Base-by-base conservation (phyloP, 164 flowering plant genomes). In the Stephania yunnanensis region DNA sequence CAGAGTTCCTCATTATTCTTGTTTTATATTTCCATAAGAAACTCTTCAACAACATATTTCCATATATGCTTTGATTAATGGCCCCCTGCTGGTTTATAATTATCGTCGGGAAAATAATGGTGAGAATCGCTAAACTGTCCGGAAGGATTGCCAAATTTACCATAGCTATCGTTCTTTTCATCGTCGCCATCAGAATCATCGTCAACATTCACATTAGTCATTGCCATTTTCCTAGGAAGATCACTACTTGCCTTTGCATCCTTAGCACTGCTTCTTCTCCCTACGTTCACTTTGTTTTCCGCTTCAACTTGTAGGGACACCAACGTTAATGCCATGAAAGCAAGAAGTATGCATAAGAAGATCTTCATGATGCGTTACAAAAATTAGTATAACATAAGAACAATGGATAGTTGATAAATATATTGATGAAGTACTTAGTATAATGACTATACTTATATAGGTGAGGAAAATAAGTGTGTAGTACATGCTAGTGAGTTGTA, bases 361-460 rank as follows among this genome's bases (percentile, higher is more conserved):
- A 30, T 44, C 72, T 70, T 70, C 72, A 70, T 70, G 55, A 70
- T 70, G 2, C 20, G 46, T 29, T 63, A 13, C 66, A 63, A 36
- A 2, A 36, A 63, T 63, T 63, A 19, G 1, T 48, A 8, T 17
- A 19, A 63, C 66, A 63, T 7, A 63, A 19, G 8, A 63, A 7
- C 10, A 22, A 63, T 50, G 12, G 42, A 36, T 25, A 25, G 1
- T 36, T 36, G 42, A 36, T 36, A 36, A 0, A 25, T 36, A 36
- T 36, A 4, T 36, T 36, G 42, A 36, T 36, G 1, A 36, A 4
- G 42, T 36, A 25, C 25, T 46, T 8, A 48, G 53, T 8, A 25
- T 25, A 48, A 48, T 48, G 53, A 48, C 53, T 48, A 46, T 46
- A 48, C 53, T 8, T 48, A 48, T 12, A 48, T 48, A 48, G 10